Percentiles rank a stretch among this genome's conserved stretches.
These are phyloP conservation scores for Gloeophyllum trabeum DNA, from an alignment of 768 basidiomycete genomes.

Conservation along the genomic window DNA sequence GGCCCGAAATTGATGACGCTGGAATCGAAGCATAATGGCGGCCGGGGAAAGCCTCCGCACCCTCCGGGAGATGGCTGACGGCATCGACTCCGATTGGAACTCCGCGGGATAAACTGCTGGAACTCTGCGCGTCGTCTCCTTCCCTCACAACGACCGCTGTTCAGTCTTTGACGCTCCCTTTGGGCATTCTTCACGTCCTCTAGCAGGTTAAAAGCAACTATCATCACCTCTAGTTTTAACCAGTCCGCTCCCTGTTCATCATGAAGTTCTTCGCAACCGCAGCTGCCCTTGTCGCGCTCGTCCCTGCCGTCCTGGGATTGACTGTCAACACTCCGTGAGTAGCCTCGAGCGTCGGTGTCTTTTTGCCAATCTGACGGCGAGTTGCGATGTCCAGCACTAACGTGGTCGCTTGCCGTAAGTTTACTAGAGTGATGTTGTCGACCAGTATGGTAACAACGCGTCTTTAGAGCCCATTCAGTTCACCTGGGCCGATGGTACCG, in stretches of 20 bases:
- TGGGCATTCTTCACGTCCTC: too few species aligned
- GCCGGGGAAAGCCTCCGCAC: not conserved
- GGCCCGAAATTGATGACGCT: too few species aligned
- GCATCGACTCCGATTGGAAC: not conserved
- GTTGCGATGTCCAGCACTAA: slow-evolving; percentile 16
- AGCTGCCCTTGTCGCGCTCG: slow-evolving; percentile 17
- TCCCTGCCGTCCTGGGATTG: slow-evolving; percentile 28
- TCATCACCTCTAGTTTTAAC: not conserved
- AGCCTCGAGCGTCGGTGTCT: not conserved
- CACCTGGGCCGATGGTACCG: slow-evolving; percentile 35
- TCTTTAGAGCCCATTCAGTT: slow-evolving; percentile 47
- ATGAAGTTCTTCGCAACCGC: slow-evolving; percentile 26
- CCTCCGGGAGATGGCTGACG: not conserved
- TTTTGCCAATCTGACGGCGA: not conserved
- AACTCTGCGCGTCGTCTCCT: not conserved
- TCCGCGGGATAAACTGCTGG: not conserved
- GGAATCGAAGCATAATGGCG: too few species aligned
- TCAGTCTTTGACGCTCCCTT: not conserved
- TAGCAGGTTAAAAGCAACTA: not conserved
- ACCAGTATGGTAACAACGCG: slow-evolving; percentile 3
- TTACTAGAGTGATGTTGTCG: not conserved
- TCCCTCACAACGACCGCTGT: not conserved
- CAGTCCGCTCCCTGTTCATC: slow-evolving; percentile 5
- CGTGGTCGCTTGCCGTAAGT: slow-evolving; percentile 42
- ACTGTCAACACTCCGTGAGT: slow-evolving; percentile 67